Evolutionary conservation across 768 basidiomycete species (phyloP), one percentile per base, ranked within the genome.

Genomic region (Lentinula boryana): DNA sequence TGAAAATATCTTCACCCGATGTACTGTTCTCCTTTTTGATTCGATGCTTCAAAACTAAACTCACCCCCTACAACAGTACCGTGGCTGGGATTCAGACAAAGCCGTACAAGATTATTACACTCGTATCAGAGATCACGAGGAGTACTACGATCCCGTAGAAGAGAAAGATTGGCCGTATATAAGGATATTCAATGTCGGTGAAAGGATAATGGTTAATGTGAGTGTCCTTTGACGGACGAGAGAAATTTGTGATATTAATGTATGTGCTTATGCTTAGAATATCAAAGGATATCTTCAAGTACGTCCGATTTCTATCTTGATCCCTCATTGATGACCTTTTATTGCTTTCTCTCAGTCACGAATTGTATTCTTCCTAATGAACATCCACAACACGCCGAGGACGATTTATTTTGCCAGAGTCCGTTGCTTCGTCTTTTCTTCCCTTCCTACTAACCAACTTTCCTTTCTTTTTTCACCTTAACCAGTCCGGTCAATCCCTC

Each of bases 331-430:
- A 33, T 15, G 57, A 1, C 5, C n/a, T n/a, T 2, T 15, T 41
- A 27, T 27, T 27, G 27, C 27, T 27, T 27, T 27, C 46, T 54
- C 66, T 15, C 73, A 98, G 87, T 93, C 93, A 2, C 79, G 96
- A 62, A 95, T 98, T 62, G 92, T 98, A 27, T 99, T 98, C 80
- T 98, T 97, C 80, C 79, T 99, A 49, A 98, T 98, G 97, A 99
- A 99, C 71, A 98, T 99, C 52, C 96, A 99, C 75, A 98, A 95
- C 68, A 81, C 83, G 63, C 91, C 87, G 70, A 82, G 96, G 21
- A 94, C 89, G 51, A 99, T 99, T 64, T 98, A 95, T 73, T 98
- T 99, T 74, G 96, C 96, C 4, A 78, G 96, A 43, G 95, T 97
- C 69, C 63, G 91, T 72, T 7, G 7, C 9, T 4, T 41, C 18